Evolutionary conservation across 2,329 filamentous ascomycete genomes (phyloP), one percentile per base, ranked within the genome.

Genomic region (Fusarium subglutinans): DNA sequence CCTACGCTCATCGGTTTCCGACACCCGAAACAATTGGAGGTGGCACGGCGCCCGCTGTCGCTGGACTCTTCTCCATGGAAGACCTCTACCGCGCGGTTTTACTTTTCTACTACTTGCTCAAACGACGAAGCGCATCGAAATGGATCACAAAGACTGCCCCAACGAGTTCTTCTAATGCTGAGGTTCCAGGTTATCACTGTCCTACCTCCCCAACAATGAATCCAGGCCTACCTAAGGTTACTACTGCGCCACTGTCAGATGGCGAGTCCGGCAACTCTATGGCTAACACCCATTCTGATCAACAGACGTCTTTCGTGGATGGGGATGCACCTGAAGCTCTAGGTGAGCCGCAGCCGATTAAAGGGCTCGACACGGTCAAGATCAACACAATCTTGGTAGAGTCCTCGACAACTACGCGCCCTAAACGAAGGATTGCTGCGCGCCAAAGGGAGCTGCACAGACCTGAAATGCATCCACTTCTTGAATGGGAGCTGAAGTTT

Each of bases 91-190:
- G 48, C 6, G 30, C n/a, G 12, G 6, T 37, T 24, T 10, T 53
- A 0, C 2, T 63, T 0, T 59, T 63, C 11, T 48, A n/a, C 28
- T 20, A 48, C 17, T 4, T 59, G 41, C 18, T 41, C 1, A 8
- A 14, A 12, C 53, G 60, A 12, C 8, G 53, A 14, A 15, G 8
- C 0, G 17, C 3, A 28, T 18, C 18, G 1, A n/a, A n/a, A 10
- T 63, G 53, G 26, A 48, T 47, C 1, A 26, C 13, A 0, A 53
- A 33, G 28, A 33, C 28, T 3, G 28, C 20, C 47, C 47, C 47
- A 0, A 1, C 1, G 1, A 50, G 47, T n/a, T 33, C 28, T 0
- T 6, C 28, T 6, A 13, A 33, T n/a, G 28, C 2, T 3, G 20
- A 17, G 9, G 30, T 50, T n/a, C 47, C 26, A 8, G 47, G 47